Base-by-base conservation (phyloP, 2,329 filamentous ascomycete species). In the Aotearoamyces nothofagi region DNA sequence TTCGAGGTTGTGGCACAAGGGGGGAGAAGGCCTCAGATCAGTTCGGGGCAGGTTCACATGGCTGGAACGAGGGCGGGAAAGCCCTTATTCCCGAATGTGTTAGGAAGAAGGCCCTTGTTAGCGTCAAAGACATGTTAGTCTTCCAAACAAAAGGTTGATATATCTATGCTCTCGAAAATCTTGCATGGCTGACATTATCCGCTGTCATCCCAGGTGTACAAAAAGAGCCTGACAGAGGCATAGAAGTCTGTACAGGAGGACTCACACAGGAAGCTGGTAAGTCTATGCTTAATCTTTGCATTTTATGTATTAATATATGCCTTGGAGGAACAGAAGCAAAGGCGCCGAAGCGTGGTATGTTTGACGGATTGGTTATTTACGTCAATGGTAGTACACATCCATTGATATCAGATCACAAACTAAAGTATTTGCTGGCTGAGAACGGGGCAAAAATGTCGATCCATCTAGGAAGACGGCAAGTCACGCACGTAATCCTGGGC, bases 381-480 rank as follows among this genome's bases (percentile, higher is more conserved):
- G 67, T 94, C 52, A 93, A 93, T 52, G 84, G 84, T 35, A 86
- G 79, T 40, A 92, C 83, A 2, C 66, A 74, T 34, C 84, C 86
- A 1, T 53, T 71, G 14, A 67, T 93, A 36, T 92, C 81, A 9
- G 86, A 94, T 51, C 80, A 92, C 56, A 78, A 70, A 48, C 66
- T 94, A 33, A 92, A 90, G 58, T 73, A 75, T 31, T 52, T 92
- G 10, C 64, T 94, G 20, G 69, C 66, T 4, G 62, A 72, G 32
- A 71, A 92, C 46, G 87, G 86, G 12, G 87, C 72, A 1, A 60
- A 56, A 23, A 61, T 82, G 40, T 76, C 80, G 3, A 65, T 83
- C 19, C 63, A 72, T 33, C 67, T 92, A 7, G 77, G 70, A 7
- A 68, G 82, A 24, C 66, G 72, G 20, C 67, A 65, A 28, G 81